Evolutionary conservation across 2,329 filamentous ascomycete species (phyloP).

Genomic region (Fusarium sulawesiense): DNA sequence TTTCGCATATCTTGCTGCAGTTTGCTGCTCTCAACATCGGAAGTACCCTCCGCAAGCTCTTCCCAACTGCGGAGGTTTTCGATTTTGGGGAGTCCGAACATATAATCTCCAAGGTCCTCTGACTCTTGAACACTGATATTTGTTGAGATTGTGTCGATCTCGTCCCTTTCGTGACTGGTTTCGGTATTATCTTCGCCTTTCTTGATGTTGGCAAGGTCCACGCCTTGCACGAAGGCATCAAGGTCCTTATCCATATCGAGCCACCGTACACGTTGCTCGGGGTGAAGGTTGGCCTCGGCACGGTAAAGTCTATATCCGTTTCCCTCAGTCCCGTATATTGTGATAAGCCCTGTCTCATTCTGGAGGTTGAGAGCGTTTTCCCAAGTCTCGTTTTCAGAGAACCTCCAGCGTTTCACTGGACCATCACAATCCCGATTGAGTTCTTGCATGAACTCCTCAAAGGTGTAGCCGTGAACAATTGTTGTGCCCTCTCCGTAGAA

Average conservation of each 20-base stretch:
- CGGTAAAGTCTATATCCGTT: not conserved
- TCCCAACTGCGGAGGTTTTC: slow-evolving; percentile 20
- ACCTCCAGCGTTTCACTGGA: slow-evolving; percentile 39
- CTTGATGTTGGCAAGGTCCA: not conserved
- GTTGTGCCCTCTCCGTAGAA: slow-evolving; percentile 35
- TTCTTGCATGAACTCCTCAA: slow-evolving; percentile 38
- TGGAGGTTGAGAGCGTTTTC: not conserved
- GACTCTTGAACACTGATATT: slow-evolving; percentile 12
- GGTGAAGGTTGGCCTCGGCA: slow-evolving; percentile 23
- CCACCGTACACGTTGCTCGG: slow-evolving; percentile 41
- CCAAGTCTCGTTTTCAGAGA: slow-evolving; percentile 37
- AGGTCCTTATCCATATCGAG: slow-evolving; percentile 4
- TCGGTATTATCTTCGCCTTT: not conserved
- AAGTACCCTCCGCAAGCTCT: not conserved
- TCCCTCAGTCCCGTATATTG: not conserved
- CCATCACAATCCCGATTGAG: slow-evolving; percentile 41
- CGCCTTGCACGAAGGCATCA: not conserved
- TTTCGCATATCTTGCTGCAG: slow-evolving; percentile 8
- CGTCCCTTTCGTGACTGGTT: slow-evolving; percentile 1
- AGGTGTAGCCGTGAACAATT: slow-evolving; percentile 17
- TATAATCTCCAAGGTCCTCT: slow-evolving; percentile 23
- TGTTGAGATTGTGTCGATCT: slow-evolving; percentile 30
- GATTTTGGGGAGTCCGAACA: slow-evolving; percentile 30
- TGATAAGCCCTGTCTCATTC: not conserved
- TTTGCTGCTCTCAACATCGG: not conserved